phyloP scores from a whole-genome alignment of 306 rosid genomes.

The Cajanus cajan region DNA sequence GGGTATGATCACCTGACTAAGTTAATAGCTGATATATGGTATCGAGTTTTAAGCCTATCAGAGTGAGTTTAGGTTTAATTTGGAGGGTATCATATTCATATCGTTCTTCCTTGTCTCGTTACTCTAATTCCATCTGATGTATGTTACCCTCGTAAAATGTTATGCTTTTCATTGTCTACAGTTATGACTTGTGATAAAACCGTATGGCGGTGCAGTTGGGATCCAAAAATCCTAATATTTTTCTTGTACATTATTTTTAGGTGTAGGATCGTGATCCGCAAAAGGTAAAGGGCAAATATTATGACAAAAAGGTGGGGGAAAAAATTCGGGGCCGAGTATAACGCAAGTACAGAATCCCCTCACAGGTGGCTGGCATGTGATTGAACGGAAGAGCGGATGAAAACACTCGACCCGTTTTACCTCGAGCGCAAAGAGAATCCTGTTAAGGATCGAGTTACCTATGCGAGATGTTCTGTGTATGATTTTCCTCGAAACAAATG shows the following conservation, averaged over 20 bases:
- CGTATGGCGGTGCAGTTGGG: neutral
- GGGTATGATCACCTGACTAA: neutral
- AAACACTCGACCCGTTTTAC: too few relatives aligned
- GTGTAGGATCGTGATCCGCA: neutral
- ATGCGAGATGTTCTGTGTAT: too few relatives aligned
- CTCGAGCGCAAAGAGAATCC: too few relatives aligned
- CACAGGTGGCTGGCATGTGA: conserved; percentile 12
- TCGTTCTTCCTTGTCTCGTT: neutral
- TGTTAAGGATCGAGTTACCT: too few relatives aligned
- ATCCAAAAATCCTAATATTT: neutral
- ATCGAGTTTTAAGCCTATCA: neutral
- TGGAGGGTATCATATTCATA: too few relatives aligned
- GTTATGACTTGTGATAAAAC: neutral
- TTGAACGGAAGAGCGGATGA: neutral
- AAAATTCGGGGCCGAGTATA: neutral
- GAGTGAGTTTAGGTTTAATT: neutral
- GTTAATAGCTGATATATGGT: too few relatives aligned
- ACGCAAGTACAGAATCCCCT: conserved; percentile 7
- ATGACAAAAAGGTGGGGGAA: neutral
- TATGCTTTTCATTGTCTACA: neutral
- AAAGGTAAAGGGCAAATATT: neutral
- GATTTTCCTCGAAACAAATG: too few relatives aligned
- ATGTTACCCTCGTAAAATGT: neutral
- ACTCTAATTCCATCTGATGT: neutral
- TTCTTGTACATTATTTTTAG: neutral